Evolutionary conservation across 352 stramenopile species (phyloP).

Genomic region (Peronosclerospora sorghi): DNA sequence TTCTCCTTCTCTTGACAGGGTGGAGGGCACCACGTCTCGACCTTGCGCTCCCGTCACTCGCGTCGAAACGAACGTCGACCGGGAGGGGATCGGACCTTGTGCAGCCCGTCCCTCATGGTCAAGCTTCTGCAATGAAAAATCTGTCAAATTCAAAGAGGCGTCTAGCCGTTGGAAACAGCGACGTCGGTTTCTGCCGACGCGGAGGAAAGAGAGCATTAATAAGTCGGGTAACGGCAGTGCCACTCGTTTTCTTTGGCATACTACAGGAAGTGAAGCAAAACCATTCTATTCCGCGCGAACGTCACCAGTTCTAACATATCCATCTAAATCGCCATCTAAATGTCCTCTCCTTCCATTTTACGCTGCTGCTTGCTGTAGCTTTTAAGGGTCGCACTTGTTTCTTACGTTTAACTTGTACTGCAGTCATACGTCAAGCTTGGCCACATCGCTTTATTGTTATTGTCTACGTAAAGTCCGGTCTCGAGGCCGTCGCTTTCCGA

Average conservation of each 20-base stretch:
- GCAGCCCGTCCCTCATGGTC: slow-evolving; percentile 14
- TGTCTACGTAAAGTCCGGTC: slow-evolving; percentile 20
- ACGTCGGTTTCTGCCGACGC: slow-evolving; percentile 10
- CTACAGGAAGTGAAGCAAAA: slow-evolving; percentile 27
- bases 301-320: slow-evolving; percentile 40
- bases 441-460: slow-evolving; percentile 6
- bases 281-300: slow-evolving; percentile 34
- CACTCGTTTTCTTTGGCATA: too few relatives aligned
- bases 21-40: slow-evolving; percentile 40
- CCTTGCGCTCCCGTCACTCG: slow-evolving; percentile 20
- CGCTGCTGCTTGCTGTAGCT: slow-evolving; percentile 17
- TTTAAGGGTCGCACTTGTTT: slow-evolving; percentile 1
- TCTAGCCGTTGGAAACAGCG: slow-evolving; percentile 17
- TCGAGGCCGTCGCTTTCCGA: slow-evolving; percentile 18
- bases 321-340: slow-evolving; percentile 38
- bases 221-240: too few relatives aligned
- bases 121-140: slow-evolving; percentile 12
- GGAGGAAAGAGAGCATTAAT: slow-evolving; percentile 7
- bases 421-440: slow-evolving; percentile 4
- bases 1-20: slow-evolving; percentile 37
- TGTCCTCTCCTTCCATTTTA: slow-evolving; percentile 20
- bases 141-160: slow-evolving; percentile 7
- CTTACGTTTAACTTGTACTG: slow-evolving; percentile 4
- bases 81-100: slow-evolving; percentile 6
- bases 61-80: not conserved